Evolutionary conservation across 768 basidiomycete species (phyloP).

Genomic region (Phylloporus sp.): DNA sequence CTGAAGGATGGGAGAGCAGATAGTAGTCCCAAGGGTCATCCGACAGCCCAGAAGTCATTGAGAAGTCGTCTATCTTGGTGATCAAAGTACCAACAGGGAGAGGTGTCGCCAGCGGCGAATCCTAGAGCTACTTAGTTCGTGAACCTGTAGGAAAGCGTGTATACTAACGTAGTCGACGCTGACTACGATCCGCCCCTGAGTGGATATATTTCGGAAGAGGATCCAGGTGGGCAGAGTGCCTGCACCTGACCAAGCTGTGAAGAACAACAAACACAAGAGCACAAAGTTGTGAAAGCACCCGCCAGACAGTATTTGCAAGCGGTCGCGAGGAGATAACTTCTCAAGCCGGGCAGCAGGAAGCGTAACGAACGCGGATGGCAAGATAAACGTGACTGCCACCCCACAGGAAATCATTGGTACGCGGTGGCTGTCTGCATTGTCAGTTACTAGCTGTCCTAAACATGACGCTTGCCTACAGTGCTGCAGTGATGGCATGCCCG

Average conservation of each 20-base stretch:
- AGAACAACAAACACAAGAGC: slow-evolving; percentile 47
- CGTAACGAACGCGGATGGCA: slow-evolving; percentile 75
- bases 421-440: slow-evolving; percentile 47
- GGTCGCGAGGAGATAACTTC: slow-evolving; percentile 37
- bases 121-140: slow-evolving; percentile 34
- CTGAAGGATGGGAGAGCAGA: slow-evolving; percentile 28
- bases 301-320: slow-evolving; percentile 62
- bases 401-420: slow-evolving; percentile 62
- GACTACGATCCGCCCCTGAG: slow-evolving; percentile 53
- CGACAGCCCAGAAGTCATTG: slow-evolving; percentile 31
- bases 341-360: slow-evolving; percentile 45
- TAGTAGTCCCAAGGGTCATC: slow-evolving; percentile 47
- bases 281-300: slow-evolving; percentile 79
- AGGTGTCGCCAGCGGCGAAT: slow-evolving; percentile 57
- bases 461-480: slow-evolving; percentile 48
- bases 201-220: slow-evolving; percentile 51
- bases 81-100: slow-evolving; percentile 58
- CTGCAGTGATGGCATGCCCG: slow-evolving; percentile 75
- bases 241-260: slow-evolving; percentile 32
- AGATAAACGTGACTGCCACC: slow-evolving; percentile 52
- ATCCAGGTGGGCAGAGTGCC: slow-evolving; percentile 27
- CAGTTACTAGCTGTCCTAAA: background rate
- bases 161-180: slow-evolving; percentile 49
- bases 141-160: background rate
- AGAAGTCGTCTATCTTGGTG: slow-evolving; percentile 60